phyloP scores from a whole-genome alignment of 495 filamentous ascomycete genomes.

The Xylaria intraflava region DNA sequence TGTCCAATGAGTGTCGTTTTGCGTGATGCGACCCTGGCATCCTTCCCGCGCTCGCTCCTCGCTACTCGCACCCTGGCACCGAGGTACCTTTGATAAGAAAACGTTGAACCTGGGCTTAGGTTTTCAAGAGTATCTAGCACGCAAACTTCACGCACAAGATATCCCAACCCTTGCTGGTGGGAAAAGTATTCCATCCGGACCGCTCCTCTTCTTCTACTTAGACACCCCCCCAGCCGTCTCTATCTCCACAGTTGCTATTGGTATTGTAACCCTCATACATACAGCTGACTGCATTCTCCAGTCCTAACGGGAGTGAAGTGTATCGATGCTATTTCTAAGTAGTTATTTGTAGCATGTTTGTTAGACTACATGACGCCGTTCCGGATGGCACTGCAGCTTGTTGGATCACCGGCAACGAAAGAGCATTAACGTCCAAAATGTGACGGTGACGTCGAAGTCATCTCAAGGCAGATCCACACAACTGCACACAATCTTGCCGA shows the following conservation, averaged over 20 bases:
- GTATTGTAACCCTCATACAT: constrained; percentile 2
- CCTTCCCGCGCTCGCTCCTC: not conserved
- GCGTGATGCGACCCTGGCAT: not conserved
- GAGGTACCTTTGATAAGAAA: not conserved
- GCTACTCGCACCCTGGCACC: not conserved
- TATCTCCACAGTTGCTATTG: not conserved
- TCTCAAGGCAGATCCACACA: constrained; percentile 6
- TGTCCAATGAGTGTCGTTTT: not conserved
- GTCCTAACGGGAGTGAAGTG: constrained; percentile 1
- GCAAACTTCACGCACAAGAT: not conserved
- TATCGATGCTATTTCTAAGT: constrained; percentile 3
- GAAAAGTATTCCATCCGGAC: not conserved
- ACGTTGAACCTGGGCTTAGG: not conserved
- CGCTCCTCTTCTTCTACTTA: constrained; percentile 1
- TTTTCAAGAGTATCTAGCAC: not conserved
- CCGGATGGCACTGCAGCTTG: constrained; percentile 3
- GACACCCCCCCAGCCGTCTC: constrained; percentile 6
- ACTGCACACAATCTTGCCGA: not conserved
- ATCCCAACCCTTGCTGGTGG: constrained; percentile 1
- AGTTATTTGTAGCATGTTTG: not conserved
- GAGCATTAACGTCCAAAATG: constrained; percentile 3
- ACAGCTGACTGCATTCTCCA: constrained; percentile 6
- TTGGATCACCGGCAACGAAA: constrained; percentile 1
- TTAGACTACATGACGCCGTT: constrained; percentile 7
- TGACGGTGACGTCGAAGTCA: not conserved